phyloP scores from a whole-genome alignment of 306 rosid species.

The Glycine tomentella region DNA sequence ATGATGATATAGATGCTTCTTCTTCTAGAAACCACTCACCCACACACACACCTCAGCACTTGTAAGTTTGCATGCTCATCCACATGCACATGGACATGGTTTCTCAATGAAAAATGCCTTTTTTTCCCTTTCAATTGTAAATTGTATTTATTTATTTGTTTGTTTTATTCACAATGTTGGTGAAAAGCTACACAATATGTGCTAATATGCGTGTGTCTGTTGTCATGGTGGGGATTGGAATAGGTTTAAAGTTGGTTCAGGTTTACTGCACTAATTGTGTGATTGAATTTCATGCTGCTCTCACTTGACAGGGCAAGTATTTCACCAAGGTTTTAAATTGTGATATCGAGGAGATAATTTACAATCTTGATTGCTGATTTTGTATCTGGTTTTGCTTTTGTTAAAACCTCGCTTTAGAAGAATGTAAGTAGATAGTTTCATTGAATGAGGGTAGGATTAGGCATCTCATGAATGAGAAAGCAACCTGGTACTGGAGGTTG shows the following conservation, averaged over 20 bases:
- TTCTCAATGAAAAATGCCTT: not conserved
- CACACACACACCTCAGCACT: not conserved
- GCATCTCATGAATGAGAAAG: not conserved
- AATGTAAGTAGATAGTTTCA: not conserved
- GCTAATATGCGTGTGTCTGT: not conserved
- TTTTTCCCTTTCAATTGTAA: conserved; percentile 37
- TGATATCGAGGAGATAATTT: not conserved
- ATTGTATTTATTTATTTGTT: conserved; percentile 10
- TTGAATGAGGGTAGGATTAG: not conserved
- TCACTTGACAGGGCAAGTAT: too few relatives aligned
- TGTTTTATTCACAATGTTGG: conserved; percentile 1
- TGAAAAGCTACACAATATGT: not conserved
- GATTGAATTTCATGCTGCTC: conserved; percentile 17
- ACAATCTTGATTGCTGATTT: not conserved
- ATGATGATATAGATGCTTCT: conserved; percentile 35
- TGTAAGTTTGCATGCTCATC: not conserved
- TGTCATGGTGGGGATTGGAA: conserved; percentile 9
- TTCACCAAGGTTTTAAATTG: too few relatives aligned
- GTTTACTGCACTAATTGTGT: conserved; percentile 2
- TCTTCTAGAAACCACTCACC: conserved; percentile 27
- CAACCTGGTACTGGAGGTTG: not conserved
- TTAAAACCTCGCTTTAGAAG: not conserved
- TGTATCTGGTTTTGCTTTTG: not conserved
- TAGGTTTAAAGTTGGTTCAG: conserved; percentile 26
- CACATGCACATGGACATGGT: not conserved